phyloP scores from a whole-genome alignment of 768 basidiomycete species.

The Phlebiopsis gigantea region DNA sequence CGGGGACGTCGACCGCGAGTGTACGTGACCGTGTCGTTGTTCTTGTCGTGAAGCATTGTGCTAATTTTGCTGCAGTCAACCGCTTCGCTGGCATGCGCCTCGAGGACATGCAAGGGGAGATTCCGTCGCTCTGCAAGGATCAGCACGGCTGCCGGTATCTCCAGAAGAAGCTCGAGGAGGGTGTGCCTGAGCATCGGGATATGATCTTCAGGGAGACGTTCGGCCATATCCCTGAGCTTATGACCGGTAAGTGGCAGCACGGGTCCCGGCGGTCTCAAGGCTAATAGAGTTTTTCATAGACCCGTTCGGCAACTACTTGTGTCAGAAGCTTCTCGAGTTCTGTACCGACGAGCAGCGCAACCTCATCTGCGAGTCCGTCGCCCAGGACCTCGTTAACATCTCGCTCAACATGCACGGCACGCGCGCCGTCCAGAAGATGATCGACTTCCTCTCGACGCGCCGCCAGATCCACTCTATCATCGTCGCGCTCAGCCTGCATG shows the following conservation, averaged over 20 bases:
- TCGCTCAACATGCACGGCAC: slow-evolving; percentile 99
- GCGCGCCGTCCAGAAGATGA: slow-evolving; percentile 99
- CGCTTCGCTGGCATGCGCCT: slow-evolving; percentile 94
- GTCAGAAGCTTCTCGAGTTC: slow-evolving; percentile 95
- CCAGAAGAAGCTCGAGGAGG: slow-evolving; percentile 98
- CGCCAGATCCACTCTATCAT: slow-evolving; percentile 97
- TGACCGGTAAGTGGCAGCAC: slow-evolving; percentile 66
- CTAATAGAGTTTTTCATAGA: slow-evolving; percentile 39
- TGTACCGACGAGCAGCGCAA: slow-evolving; percentile 97
- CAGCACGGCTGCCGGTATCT: slow-evolving; percentile 98
- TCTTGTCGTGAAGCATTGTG: not conserved
- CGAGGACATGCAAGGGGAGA: slow-evolving; percentile 94
- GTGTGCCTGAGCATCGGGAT: slow-evolving; percentile 91
- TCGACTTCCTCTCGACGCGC: slow-evolving; percentile 94
- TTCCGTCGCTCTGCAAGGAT: slow-evolving; percentile 92
- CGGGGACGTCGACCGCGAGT: slow-evolving; percentile 88
- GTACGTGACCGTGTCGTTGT: slow-evolving; percentile 29
- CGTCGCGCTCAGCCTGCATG: slow-evolving; percentile 92
- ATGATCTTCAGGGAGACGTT: slow-evolving; percentile 99
- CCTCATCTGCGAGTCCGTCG: slow-evolving; percentile 94
- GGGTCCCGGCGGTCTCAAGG: not conserved
- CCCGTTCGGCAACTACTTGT: slow-evolving; percentile 98
- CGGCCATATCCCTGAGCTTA: slow-evolving; percentile 94
- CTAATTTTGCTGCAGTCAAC: slow-evolving; percentile 56
- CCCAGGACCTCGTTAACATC: slow-evolving; percentile 95